A percentile compares a stretch with the other conserved stretches of the same genome.
These are phyloP conservation scores for Vicia villosa DNA, from an alignment of 306 rosid species.

Conservation along the genomic window DNA sequence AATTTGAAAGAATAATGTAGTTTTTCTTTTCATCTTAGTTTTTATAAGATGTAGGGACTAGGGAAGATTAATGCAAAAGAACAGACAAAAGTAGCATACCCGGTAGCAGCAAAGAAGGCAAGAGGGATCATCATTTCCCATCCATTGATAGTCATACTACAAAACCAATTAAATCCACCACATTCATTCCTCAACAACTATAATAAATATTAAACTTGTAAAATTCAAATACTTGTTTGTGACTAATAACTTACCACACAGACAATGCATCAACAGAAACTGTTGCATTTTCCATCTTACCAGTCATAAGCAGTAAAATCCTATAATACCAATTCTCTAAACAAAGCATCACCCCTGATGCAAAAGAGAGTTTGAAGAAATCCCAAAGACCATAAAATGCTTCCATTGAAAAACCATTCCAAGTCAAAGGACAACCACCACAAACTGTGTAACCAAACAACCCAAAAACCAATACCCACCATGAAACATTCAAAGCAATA, in stretches of 20 bases:
- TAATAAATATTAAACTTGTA: neutral
- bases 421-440: conserved; percentile 75
- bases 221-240: neutral
- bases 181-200: neutral
- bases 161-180: neutral
- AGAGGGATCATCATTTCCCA: conserved; percentile 90
- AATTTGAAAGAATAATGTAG: too few relatives aligned
- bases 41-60: too few relatives aligned
- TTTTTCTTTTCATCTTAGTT: too few relatives aligned
- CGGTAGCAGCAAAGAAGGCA: conserved; percentile 74
- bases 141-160: conserved; percentile 76
- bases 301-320: conserved; percentile 70
- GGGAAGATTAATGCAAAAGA: too few relatives aligned
- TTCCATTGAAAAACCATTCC: conserved; percentile 62
- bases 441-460: conserved; percentile 41
- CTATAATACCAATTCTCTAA: conserved; percentile 79
- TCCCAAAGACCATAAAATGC: conserved; percentile 77
- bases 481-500: conserved; percentile 59
- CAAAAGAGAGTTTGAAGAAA: conserved; percentile 62
- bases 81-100: conserved; percentile 41
- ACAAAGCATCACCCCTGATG: conserved; percentile 75
- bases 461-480: conserved; percentile 69
- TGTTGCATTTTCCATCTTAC: conserved; percentile 61
- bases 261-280: conserved; percentile 76
- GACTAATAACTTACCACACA: conserved; percentile 48